These are phyloP conservation scores for Xenoacremonium recifei DNA, from an alignment of 2,329 filamentous ascomycete genomes.

Conservation along the genomic window DNA sequence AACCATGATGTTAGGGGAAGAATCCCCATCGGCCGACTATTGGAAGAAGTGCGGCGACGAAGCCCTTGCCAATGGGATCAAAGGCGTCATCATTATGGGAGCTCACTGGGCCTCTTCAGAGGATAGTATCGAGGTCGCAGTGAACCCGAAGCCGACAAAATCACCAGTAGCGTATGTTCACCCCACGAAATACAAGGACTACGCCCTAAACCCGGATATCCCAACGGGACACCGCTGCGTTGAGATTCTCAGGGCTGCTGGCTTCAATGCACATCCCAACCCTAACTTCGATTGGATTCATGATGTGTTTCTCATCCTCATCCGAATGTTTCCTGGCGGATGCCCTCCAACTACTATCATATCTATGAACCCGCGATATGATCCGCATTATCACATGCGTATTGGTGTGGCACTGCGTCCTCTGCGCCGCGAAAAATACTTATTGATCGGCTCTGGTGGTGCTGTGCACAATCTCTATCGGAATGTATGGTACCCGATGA, in stretches of 20 bases:
- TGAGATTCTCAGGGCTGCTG: slow-evolving; percentile 43
- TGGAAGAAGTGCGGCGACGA: slow-evolving; percentile 66
- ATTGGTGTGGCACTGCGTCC: slow-evolving; percentile 15
- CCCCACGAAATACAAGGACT: slow-evolving; percentile 62
- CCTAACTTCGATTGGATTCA: slow-evolving; percentile 68
- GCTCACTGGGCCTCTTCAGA: slow-evolving; percentile 63
- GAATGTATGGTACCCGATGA: slow-evolving; percentile 64
- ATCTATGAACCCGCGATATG: slow-evolving; percentile 22
- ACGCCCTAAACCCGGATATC: slow-evolving; percentile 61
- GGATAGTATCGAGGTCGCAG: slow-evolving; percentile 58
- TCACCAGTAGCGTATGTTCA: slow-evolving; percentile 66
- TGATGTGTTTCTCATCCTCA: slow-evolving; percentile 67
- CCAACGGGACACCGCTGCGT: slow-evolving; percentile 49
- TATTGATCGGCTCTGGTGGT: slow-evolving; percentile 60
- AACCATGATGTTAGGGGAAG: slow-evolving; percentile 70
- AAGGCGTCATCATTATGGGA: slow-evolving; percentile 67
- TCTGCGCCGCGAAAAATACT: slow-evolving; percentile 19
- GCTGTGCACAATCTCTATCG: slow-evolving; percentile 70
- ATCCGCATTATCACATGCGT: slow-evolving; percentile 22
- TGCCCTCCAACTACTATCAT: slow-evolving; percentile 61
- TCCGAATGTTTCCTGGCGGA: slow-evolving; percentile 65
- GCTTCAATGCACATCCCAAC: slow-evolving; percentile 54
- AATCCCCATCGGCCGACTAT: slow-evolving; percentile 59
- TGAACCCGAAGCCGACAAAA: slow-evolving; percentile 59
- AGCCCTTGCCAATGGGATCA: slow-evolving; percentile 47